Evolutionary conservation across 176 grass and related monocot species (phyloP).

Genomic region (Oryza longistaminata): DNA sequence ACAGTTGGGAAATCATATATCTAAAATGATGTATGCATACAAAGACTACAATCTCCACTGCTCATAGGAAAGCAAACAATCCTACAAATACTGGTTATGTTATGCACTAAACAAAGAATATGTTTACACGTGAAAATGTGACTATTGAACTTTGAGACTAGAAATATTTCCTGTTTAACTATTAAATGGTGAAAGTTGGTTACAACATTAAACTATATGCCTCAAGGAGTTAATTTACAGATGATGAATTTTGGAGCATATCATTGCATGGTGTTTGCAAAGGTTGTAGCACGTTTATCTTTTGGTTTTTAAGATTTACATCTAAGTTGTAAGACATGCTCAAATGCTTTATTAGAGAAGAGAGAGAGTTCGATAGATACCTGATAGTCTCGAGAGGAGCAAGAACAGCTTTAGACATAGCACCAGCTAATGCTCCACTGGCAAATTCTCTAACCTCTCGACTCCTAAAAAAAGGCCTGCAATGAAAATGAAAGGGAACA

Average conservation of each 20-base stretch:
- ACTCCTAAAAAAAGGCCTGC: conserved; percentile 53
- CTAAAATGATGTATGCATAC: neutral
- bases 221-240: conserved; percentile 5
- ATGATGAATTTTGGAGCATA: neutral
- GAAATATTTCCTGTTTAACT: neutral
- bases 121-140: conserved; percentile 17
- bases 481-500: neutral
- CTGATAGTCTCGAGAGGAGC: conserved; percentile 85
- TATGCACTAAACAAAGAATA: neutral
- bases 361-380: conserved; percentile 18
- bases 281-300: conserved; percentile 9
- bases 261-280: neutral
- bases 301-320: neutral
- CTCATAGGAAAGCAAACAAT: neutral
- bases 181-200: neutral
- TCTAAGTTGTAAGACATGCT: neutral
- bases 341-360: neutral
- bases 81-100: neutral
- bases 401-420: conserved; percentile 90
- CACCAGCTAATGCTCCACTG: conserved; percentile 83
- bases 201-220: neutral
- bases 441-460: conserved; percentile 76
- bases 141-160: neutral
- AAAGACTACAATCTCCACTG: neutral
- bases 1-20: conserved; percentile 10